phyloP scores from a whole-genome alignment of 352 stramenopile species.

The Phytopythium ostracodes region DNA sequence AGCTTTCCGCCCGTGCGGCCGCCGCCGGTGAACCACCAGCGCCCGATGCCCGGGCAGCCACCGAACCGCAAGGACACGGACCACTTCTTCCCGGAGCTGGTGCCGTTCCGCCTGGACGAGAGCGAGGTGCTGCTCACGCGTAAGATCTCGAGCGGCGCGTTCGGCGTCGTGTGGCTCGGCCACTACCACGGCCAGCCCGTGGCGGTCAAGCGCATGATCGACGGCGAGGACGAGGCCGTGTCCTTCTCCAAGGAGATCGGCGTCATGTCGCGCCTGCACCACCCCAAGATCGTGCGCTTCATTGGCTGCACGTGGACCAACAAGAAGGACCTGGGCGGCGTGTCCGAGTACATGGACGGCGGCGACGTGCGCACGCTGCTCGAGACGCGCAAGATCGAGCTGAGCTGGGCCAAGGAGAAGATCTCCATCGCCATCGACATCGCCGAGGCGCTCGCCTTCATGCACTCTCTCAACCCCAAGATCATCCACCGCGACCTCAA shows the following conservation, averaged over 20 bases:
- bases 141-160: conserved; percentile 79
- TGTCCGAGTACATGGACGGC: conserved; percentile 87
- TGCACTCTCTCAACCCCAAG: conserved; percentile 79
- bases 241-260: conserved; percentile 79
- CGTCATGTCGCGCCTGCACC: conserved; percentile 75
- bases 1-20: conserved; percentile 5
- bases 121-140: conserved; percentile 78
- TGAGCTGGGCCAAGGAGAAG: conserved; percentile 81
- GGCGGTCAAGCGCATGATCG: conserved; percentile 86
- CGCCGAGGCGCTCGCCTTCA: conserved; percentile 73
- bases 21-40: conserved; percentile 4
- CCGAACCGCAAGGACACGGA: conserved; percentile 22
- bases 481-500: conserved; percentile 87
- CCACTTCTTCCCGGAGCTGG: conserved; percentile 67
- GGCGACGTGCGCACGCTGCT: conserved; percentile 80
- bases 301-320: conserved; percentile 84
- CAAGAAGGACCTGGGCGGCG: conserved; percentile 63
- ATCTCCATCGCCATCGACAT: conserved; percentile 84
- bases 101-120: conserved; percentile 74
- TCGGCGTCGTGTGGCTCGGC: conserved; percentile 80
- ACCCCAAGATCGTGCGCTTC: conserved; percentile 85
- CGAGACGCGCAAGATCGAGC: conserved; percentile 75
- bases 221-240: conserved; percentile 68
- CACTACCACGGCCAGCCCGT: conserved; percentile 86
- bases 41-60: background rate